Base-by-base conservation (phyloP, 2,329 filamentous ascomycete genomes). In the Botrytis elliptica region DNA sequence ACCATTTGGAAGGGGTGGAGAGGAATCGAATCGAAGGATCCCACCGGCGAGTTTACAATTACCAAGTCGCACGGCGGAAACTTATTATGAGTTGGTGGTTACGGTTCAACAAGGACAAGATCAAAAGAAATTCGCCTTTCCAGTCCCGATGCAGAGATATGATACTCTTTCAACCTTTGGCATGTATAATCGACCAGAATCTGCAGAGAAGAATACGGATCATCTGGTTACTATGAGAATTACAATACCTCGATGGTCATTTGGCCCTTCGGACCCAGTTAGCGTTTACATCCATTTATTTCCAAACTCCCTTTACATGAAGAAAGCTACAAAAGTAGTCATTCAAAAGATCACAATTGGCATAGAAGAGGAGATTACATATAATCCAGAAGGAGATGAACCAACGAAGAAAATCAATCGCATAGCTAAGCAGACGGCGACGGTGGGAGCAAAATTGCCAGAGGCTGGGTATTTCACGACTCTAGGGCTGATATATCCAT, bases 331-430 rank as follows among this genome's bases (percentile, higher is more conserved):
- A 81, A 93, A 93, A 81, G 95, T 98, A 71, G 95, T 93, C 62
- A 97, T 99, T 80, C 92, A 95, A 80, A 96, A 96, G 80, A 96
- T 99, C 78, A 97, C 94, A 1, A 91, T 98, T 60, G 90, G 90
- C 20, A 97, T 99, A 78, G 96, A 98, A 81, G 96, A 99, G 83
- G 95, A 98, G 81, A 97, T 98, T 74, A 97, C 96, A n/a, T 99
- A 93, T 84, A 98, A 99, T 77, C 96, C 96, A 44, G 95, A 98
- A 83, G 96, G 96, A 67, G 96, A 98, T 80, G 96, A 98, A 81
- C 94, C 95, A 42, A 93, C 93, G 46, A 93, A 93, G 77, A 98
- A 97, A 83, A 86, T 94, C 77, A 98, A 97, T 83, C 92, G 91
- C 73, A 85, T 99, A 77, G 91, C 93, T 40, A 96, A 94, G 82